A percentile compares a stretch with the other conserved stretches of the same genome.
Conservation (phyloP, 768 basidiomycete genomes). For the Rhizopogon vulgaris region DNA sequence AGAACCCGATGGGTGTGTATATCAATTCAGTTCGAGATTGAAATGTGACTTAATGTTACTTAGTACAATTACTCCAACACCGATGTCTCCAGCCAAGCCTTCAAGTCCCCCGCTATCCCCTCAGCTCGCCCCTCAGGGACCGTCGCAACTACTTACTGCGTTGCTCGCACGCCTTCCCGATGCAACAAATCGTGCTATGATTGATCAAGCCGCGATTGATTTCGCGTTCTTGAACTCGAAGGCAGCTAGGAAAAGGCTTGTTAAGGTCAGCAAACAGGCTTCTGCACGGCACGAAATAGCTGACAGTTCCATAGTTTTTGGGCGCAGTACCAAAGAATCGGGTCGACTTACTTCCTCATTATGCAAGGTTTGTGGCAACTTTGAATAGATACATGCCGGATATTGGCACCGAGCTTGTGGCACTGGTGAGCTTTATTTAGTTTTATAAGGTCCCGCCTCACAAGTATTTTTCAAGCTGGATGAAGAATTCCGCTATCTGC, state of each 20-base stretch:
- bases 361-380: slow-evolving; percentile 84
- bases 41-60: slow-evolving; percentile 18
- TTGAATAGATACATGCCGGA: slow-evolving; percentile 93
- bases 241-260: slow-evolving; percentile 85
- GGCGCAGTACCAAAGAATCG: slow-evolving; percentile 81
- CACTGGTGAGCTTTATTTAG: slow-evolving; percentile 49
- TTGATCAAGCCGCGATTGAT: slow-evolving; percentile 93
- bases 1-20: slow-evolving; percentile 24
- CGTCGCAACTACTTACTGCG: slow-evolving; percentile 87
- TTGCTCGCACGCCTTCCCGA: slow-evolving; percentile 89
- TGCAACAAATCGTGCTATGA: slow-evolving; percentile 81
- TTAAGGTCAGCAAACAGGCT: slow-evolving; percentile 50
- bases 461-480: slow-evolving; percentile 57
- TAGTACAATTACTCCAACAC: slow-evolving; percentile 54
- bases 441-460: not conserved
- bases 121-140: slow-evolving; percentile 78
- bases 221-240: slow-evolving; percentile 97
- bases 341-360: slow-evolving; percentile 88
- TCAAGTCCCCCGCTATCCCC: slow-evolving; percentile 57
- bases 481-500: slow-evolving; percentile 94
- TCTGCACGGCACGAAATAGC: not conserved
- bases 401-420: slow-evolving; percentile 75
- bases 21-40: not conserved
- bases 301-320: slow-evolving; percentile 51
- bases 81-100: slow-evolving; percentile 55